A percentile compares a stretch with the other conserved stretches of the same genome.
Evolutionary conservation across 306 rosid genomes (phyloP).

Genomic region (Vicia sativa): DNA sequence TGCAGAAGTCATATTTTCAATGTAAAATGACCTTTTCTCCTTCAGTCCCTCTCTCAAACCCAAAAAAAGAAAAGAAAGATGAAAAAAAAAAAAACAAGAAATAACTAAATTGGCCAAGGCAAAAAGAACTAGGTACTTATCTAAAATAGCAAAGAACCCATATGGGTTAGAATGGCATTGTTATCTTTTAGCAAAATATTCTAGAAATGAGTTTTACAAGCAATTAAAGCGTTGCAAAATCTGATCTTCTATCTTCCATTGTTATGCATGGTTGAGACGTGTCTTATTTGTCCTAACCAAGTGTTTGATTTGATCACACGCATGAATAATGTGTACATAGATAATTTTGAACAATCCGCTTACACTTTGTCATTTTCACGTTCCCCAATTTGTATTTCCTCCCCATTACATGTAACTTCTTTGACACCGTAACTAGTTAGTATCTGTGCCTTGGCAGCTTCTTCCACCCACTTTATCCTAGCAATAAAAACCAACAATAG

Average conservation of each 20-base stretch:
- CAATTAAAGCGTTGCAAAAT: neutral
- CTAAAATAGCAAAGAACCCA: constrained; percentile 20
- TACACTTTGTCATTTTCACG: constrained; percentile 33
- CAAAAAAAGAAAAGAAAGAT: neutral
- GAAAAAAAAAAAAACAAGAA: neutral
- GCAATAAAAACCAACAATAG: constrained; percentile 55
- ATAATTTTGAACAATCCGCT: neutral
- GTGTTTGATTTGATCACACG: neutral
- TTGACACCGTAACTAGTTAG: constrained; percentile 36
- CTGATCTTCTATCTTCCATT: neutral
- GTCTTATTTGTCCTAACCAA: neutral
- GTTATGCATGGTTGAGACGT: constrained; percentile 16
- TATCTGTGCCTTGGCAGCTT: constrained; percentile 62
- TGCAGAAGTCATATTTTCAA: constrained; percentile 16
- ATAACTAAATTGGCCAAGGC: neutral
- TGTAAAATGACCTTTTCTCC: neutral
- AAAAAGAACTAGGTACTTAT: constrained; percentile 18
- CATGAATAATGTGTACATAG: constrained; percentile 10
- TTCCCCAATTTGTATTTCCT: constrained; percentile 28
- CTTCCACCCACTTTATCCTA: constrained; percentile 68
- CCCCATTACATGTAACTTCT: constrained; percentile 30
- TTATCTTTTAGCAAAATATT: constrained; percentile 15
- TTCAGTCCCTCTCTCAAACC: neutral
- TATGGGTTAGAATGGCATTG: neutral
- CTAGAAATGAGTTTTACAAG: constrained; percentile 9